Percentiles rank a stretch among this genome's conserved stretches.
These are phyloP conservation scores for Eudorina sp. DNA, from an alignment of 139 green algal genomes.

Conservation along the genomic window DNA sequence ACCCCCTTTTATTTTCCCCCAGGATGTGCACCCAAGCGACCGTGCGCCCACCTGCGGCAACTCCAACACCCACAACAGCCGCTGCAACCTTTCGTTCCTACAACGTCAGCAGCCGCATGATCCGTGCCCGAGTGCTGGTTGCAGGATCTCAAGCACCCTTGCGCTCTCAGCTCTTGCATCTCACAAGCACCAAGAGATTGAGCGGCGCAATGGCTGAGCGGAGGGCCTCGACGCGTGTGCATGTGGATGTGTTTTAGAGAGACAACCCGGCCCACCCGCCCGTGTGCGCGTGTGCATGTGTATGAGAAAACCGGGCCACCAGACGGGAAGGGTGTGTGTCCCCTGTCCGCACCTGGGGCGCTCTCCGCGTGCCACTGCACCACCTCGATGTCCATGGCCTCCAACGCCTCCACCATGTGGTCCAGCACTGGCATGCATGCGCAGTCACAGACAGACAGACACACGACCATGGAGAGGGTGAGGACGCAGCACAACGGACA, in stretches of 20 bases:
- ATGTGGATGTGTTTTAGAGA: not conserved
- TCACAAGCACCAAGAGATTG: no score
- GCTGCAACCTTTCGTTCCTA: no score
- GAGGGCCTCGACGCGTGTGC: no score
- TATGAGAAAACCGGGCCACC: no score
- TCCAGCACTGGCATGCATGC: constrained; percentile 61
- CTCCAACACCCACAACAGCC: no score
- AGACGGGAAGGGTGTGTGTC: no score
- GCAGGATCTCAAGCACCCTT: no score
- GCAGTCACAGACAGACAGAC: no score
- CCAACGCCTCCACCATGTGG: constrained; percentile 62
- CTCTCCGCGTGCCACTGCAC: constrained; percentile 75
- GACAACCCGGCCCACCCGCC: no score
- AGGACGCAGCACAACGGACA: not conserved
- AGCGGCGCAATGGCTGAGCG: not conserved
- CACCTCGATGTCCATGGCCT: constrained; percentile 58
- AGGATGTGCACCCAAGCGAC: not conserved
- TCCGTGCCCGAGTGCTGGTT: no score
- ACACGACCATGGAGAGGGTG: not conserved
- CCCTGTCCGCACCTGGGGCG: constrained; percentile 52
- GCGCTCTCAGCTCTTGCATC: no score
- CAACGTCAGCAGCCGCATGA: no score
- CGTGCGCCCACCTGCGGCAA: not conserved
- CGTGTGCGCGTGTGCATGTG: not conserved
- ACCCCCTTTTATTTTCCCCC: not conserved